These are phyloP conservation scores for Lodderomyces margitis DNA, from an alignment of 1,139 yeast genomes.

Conservation along the genomic window DNA sequence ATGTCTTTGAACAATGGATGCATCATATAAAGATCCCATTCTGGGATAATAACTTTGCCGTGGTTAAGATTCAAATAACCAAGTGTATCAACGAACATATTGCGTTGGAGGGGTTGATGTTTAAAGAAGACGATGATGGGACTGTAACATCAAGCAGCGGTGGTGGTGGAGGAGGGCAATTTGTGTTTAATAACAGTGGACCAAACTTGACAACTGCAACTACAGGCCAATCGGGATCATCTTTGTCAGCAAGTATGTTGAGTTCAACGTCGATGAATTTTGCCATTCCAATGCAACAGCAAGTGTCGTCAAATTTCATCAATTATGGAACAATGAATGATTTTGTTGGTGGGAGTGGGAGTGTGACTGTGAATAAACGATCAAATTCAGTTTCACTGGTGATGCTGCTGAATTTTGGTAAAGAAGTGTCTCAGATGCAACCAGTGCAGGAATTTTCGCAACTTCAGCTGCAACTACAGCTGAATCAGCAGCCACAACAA, in stretches of 20 bases:
- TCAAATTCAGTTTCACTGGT: slow-evolving; percentile 17
- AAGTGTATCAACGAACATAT: slow-evolving; percentile 19
- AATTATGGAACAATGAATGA: slow-evolving; percentile 4
- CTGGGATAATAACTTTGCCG: background rate
- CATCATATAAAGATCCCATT: slow-evolving; percentile 6
- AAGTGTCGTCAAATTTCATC: slow-evolving; percentile 4
- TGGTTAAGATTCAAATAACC: slow-evolving; percentile 1
- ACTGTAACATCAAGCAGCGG: background rate
- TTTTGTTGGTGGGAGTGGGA: slow-evolving; percentile 3
- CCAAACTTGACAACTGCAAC: background rate
- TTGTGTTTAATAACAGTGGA: background rate
- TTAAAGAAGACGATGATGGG: slow-evolving; percentile 11
- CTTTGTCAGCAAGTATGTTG: background rate
- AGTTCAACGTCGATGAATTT: slow-evolving; percentile 4
- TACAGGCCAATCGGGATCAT: background rate
- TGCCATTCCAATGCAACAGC: background rate
- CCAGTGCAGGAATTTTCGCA: background rate
- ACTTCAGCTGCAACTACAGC: slow-evolving; percentile 1
- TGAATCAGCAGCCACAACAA: background rate
- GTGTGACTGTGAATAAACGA: slow-evolving; percentile 8
- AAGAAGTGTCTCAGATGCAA: slow-evolving; percentile 10
- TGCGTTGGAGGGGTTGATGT: slow-evolving; percentile 11
- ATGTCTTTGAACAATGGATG: slow-evolving; percentile 29
- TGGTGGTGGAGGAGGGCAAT: slow-evolving; percentile 1
- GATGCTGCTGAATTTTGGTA: slow-evolving; percentile 1